Evolutionary conservation across 2,329 filamentous ascomycete species (phyloP), one percentile per base, ranked within the genome.

Genomic region (Fusarium verticillioides): DNA sequence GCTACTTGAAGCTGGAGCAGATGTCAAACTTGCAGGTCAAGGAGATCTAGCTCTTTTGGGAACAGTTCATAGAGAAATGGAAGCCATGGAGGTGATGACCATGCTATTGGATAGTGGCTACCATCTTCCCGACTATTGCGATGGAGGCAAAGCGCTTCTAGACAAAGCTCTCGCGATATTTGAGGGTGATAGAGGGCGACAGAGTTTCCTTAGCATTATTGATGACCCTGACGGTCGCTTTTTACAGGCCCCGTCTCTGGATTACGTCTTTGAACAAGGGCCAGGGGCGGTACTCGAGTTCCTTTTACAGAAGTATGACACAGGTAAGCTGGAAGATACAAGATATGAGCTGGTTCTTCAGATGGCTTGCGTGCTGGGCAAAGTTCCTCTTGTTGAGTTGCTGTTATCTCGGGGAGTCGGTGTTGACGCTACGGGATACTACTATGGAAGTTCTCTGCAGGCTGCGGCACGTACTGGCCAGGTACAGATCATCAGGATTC

Each of bases 361-460:
- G 19, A 70, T 72, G 44, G 36, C 54, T 18, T 52, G 53, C 11
- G 32, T 40, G 12, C 18, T 63, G 6, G 52, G 53, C 36, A 43
- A 60, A 9, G 16, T 23, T 10, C 11, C 30, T 10, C 10, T 70
- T 6, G 44, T 67, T 9, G 39, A 61, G 5, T 28, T 61, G 47
- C 62, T 72, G 5, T 42, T 70, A 18, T 44, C 67, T 7, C 54
- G 67, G 18, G 59, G 67, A 5, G 54, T 64, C 26, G 11, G 50
- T 5, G 42, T 67, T 13, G 52, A 72, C 30, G 44, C 44, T 21
- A 10, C 36, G 12, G 69, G 69, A 11, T 43, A 72, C 37, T 58
- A 70, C 44, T 72, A 68, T 16, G 69, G 69, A 4, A 63, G 58
- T 30, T 30, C 69, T 23, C 12, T 72, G 1, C 69, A 72, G n/a